Evolutionary conservation across 164 flowering plant species (phyloP).

Genomic region (Kalanchoe fedtschenkoi): DNA sequence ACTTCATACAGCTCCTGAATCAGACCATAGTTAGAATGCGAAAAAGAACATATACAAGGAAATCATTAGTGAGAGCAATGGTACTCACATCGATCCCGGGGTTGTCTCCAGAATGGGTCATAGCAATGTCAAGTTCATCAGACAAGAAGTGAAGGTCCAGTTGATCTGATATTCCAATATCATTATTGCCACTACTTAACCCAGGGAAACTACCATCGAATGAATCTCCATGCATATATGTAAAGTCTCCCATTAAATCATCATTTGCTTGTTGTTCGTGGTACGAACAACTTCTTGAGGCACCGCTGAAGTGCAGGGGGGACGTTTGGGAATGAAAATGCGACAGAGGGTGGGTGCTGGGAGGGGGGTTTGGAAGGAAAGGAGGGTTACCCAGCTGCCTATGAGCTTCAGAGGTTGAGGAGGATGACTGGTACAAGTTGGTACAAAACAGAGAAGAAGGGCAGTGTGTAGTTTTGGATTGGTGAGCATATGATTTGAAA

Average conservation of each 20-base stretch:
- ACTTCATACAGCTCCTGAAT: constrained; percentile 45
- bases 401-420: constrained; percentile 34
- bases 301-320: constrained; percentile 19
- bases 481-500: constrained; percentile 18
- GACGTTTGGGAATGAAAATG: constrained; percentile 25
- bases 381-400: constrained; percentile 46
- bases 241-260: constrained; percentile 31
- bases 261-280: constrained; percentile 23
- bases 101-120: constrained; percentile 39
- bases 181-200: constrained; percentile 19
- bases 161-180: constrained; percentile 32
- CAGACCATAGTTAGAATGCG: neutral
- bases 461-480: constrained; percentile 20
- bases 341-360: constrained; percentile 21
- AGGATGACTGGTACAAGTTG: constrained; percentile 43
- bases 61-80: neutral
- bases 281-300: constrained; percentile 14
- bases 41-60: neutral
- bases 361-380: constrained; percentile 48
- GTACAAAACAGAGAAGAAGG: constrained; percentile 57
- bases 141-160: constrained; percentile 51
- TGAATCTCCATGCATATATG: constrained; percentile 27
- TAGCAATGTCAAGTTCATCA: constrained; percentile 57
- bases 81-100: constrained; percentile 55
- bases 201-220: constrained; percentile 26